These are phyloP conservation scores for Claviceps sp. DNA, from an alignment of 2,329 filamentous ascomycete species.

Conservation along the genomic window DNA sequence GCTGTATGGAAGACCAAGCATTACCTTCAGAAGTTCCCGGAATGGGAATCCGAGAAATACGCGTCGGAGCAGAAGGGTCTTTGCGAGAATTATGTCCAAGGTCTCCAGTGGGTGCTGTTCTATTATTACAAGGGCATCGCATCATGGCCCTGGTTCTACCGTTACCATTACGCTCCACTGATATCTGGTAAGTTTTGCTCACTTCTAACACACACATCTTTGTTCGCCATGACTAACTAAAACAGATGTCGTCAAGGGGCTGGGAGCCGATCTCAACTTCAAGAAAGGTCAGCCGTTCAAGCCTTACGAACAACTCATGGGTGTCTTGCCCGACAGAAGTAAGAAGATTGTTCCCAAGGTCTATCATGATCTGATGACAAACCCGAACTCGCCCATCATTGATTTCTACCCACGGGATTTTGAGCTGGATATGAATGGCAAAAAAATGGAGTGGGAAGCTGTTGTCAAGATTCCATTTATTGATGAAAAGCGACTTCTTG, in stretches of 20 bases:
- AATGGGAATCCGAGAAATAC: slow-evolving; percentile 72
- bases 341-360: slow-evolving; percentile 85
- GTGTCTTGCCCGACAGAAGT: slow-evolving; percentile 90
- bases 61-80: slow-evolving; percentile 62
- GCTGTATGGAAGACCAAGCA: slow-evolving; percentile 88
- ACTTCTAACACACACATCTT: neutral
- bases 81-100: slow-evolving; percentile 94
- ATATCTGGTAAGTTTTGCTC: slow-evolving; percentile 54
- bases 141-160: slow-evolving; percentile 97
- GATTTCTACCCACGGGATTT: slow-evolving; percentile 98
- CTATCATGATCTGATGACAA: slow-evolving; percentile 90
- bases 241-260: slow-evolving; percentile 72
- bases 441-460: slow-evolving; percentile 99
- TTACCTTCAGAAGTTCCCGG: slow-evolving; percentile 76
- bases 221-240: slow-evolving; percentile 10
- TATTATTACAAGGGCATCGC: slow-evolving; percentile 97
- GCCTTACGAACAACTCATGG: slow-evolving; percentile 95
- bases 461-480: slow-evolving; percentile 99
- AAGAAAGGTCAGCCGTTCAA: slow-evolving; percentile 87
- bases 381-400: slow-evolving; percentile 78
- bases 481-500: slow-evolving; percentile 72
- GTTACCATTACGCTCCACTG: slow-evolving; percentile 93
- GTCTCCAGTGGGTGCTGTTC: slow-evolving; percentile 92
- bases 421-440: slow-evolving; percentile 97
- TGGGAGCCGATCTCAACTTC: slow-evolving; percentile 82